Evolutionary conservation across 257 asterid genomes (phyloP).

Genomic region (Solanum sejunctum): DNA sequence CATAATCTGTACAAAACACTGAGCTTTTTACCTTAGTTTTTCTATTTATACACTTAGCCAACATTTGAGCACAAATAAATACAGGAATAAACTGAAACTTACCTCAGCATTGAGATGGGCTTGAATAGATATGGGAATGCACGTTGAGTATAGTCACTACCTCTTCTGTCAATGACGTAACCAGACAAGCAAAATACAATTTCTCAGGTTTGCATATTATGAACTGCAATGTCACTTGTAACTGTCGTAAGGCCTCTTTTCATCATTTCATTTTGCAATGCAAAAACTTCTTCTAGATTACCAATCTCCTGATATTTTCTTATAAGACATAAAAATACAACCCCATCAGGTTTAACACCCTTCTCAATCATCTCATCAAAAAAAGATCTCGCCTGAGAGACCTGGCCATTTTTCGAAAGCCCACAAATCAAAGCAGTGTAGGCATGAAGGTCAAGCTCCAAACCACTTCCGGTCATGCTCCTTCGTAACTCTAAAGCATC

Average conservation of each 20-base stretch:
- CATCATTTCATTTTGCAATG: conserved; percentile 55
- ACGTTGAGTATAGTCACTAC: not conserved
- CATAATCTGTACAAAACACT: not conserved
- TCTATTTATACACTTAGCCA: not conserved
- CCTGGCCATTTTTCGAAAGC: conserved; percentile 46
- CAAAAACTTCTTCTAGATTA: conserved; percentile 42
- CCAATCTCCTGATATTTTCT: conserved; percentile 61
- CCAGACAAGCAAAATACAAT: not conserved
- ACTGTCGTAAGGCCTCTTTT: conserved; percentile 30
- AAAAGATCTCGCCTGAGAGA: conserved; percentile 48
- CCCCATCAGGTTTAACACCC: conserved; percentile 62
- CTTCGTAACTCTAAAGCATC: conserved; percentile 61
- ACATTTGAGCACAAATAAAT: not conserved
- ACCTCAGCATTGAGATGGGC: not conserved
- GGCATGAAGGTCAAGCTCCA: conserved; percentile 68
- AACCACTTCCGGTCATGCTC: conserved; percentile 44
- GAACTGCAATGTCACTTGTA: conserved; percentile 20
- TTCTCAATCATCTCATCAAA: conserved; percentile 68
- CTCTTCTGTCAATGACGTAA: not conserved
- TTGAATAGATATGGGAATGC: not conserved
- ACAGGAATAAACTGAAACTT: not conserved
- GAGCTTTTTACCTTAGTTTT: not conserved
- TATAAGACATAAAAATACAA: conserved; percentile 58
- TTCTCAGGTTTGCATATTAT: not conserved
- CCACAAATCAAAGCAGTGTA: conserved; percentile 74